A percentile compares a stretch with the other conserved stretches of the same genome.
phyloP scores from a whole-genome alignment of 345 rosid genomes.

The Erucastrum elatum region DNA sequence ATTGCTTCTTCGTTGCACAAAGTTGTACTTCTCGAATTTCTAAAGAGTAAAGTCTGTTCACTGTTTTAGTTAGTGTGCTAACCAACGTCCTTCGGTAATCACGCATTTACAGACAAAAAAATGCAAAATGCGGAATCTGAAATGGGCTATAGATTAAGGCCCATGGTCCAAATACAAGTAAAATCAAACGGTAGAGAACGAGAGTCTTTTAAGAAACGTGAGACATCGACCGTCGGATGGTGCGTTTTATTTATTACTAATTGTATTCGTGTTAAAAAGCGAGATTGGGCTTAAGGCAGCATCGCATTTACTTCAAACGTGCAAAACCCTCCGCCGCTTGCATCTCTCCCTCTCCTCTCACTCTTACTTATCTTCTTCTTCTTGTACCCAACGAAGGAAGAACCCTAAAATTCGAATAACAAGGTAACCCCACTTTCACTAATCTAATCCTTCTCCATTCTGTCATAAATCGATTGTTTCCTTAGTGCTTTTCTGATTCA shows the following conservation, averaged over 20 bases:
- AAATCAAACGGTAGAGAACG: slow-evolving; percentile 24
- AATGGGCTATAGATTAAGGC: slow-evolving; percentile 28
- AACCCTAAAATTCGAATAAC: slow-evolving; percentile 32
- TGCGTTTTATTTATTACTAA: neutral
- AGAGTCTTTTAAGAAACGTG: neutral
- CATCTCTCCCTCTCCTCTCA: slow-evolving; percentile 14
- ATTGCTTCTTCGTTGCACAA: neutral
- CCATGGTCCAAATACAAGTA: slow-evolving; percentile 1
- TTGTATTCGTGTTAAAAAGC: neutral
- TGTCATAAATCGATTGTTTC: neutral
- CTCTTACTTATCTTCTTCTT: slow-evolving; percentile 36
- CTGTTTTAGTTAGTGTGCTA: neutral
- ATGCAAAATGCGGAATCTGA: too few relatives aligned
- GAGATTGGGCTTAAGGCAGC: slow-evolving; percentile 17
- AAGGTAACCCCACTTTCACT: slow-evolving; percentile 23
- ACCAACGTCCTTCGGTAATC: neutral
- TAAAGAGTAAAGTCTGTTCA: neutral
- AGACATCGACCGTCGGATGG: slow-evolving; percentile 15
- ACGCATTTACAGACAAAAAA: neutral
- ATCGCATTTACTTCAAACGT: slow-evolving; percentile 28
- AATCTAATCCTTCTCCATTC: neutral
- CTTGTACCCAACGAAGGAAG: slow-evolving; percentile 30
- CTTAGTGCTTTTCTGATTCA: neutral
- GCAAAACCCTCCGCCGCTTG: slow-evolving; percentile 33
- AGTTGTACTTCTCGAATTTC: neutral